Percentiles rank a stretch among this genome's conserved stretches.
These are phyloP conservation scores for Aspergillus oerlinghausenensis DNA, from an alignment of 2,329 filamentous ascomycete species.

Conservation along the genomic window DNA sequence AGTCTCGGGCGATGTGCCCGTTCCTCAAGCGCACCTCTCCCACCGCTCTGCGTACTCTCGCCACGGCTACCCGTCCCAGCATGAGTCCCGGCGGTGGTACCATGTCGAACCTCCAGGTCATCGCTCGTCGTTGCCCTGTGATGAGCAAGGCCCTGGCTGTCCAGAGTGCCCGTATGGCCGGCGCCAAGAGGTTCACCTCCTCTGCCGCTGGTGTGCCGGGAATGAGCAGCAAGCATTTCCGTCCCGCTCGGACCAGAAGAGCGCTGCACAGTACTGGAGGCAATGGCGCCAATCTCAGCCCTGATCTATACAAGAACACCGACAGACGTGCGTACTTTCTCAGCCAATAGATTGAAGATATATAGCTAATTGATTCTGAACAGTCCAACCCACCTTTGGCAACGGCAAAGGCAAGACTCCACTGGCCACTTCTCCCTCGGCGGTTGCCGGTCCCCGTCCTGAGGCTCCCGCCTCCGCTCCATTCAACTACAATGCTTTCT, in stretches of 20 bases:
- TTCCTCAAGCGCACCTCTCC: conserved; percentile 94
- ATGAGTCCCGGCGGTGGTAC: conserved; percentile 75
- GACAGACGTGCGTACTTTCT: conserved; percentile 41
- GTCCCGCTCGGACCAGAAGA: conserved; percentile 57
- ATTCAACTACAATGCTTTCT: conserved; percentile 91
- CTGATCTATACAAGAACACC: conserved; percentile 47
- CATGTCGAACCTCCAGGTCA: conserved; percentile 94
- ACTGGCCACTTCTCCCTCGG: conserved; percentile 20
- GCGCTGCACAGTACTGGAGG: conserved; percentile 75
- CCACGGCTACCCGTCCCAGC: conserved; percentile 59
- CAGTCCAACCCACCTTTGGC: conserved; percentile 22
- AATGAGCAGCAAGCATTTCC: conserved; percentile 40
- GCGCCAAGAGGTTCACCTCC: conserved; percentile 37
- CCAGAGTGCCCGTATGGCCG: conserved; percentile 52
- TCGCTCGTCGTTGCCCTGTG: conserved; percentile 91
- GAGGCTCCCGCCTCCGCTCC: conserved; percentile 50
- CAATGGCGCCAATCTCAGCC: conserved; percentile 74
- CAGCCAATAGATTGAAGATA: neutral
- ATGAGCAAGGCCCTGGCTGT: conserved; percentile 97
- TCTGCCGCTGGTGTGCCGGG: conserved; percentile 26
- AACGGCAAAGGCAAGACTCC: conserved; percentile 17
- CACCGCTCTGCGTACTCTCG: conserved; percentile 83
- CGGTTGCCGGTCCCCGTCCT: conserved; percentile 42
- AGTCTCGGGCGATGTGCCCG: conserved; percentile 94
- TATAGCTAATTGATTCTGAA: neutral